Conservation (phyloP, 139 green algal species). For the Chlorella ohadii region DNA sequence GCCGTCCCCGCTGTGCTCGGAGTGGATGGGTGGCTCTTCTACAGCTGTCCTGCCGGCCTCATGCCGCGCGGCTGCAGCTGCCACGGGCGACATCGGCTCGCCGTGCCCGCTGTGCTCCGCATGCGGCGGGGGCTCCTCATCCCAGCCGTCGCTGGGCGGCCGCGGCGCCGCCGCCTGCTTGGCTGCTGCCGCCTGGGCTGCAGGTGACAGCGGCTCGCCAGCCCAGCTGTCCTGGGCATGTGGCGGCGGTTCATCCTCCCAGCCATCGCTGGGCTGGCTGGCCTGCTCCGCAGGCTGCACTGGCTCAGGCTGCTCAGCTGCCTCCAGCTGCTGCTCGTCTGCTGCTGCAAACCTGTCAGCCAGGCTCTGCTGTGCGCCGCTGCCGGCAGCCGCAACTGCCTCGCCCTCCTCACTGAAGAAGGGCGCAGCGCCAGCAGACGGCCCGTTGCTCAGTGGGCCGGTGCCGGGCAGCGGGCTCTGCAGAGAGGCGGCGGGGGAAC, state of each 20-base stretch:
- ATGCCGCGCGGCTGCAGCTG: neutral
- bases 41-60: neutral
- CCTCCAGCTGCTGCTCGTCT: neutral
- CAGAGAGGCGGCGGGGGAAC: neutral
- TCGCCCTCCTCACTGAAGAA: neutral
- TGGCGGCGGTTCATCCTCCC: neutral
- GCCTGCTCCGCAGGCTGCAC: neutral
- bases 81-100: neutral
- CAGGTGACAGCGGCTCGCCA: neutral
- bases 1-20: neutral
- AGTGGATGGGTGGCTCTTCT: neutral
- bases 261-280: neutral
- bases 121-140: slow-evolving; percentile 10
- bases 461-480: slow-evolving; percentile 27
- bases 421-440: neutral
- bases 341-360: slow-evolving; percentile 17
- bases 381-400: neutral
- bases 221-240: too few species aligned
- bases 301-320: neutral
- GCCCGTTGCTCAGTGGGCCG: neutral
- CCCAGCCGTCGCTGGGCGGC: neutral
- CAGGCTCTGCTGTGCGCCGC: slow-evolving; percentile 30
- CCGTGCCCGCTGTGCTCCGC: slow-evolving; percentile 1
- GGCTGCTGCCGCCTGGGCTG: neutral
- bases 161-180: neutral